A percentile compares a stretch with the other conserved stretches of the same genome.
These are phyloP conservation scores for Euphorbia celastroides DNA, from an alignment of 441 rosid genomes.

Conservation along the genomic window DNA sequence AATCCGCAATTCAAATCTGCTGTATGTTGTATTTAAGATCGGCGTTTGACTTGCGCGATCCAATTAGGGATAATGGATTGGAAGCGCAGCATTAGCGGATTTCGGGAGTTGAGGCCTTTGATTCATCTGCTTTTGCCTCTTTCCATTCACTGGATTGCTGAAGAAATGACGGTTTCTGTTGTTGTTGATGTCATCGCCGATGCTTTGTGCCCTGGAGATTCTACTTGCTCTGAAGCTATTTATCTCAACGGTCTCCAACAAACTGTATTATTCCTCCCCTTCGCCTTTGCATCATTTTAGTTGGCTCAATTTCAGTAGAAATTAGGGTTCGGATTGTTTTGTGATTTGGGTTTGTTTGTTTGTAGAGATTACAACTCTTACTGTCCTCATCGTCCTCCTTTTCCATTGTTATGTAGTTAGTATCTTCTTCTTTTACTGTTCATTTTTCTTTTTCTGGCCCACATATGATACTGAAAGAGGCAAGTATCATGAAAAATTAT, in stretches of 20 bases:
- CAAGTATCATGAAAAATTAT: too few relatives aligned
- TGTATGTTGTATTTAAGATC: too few relatives aligned
- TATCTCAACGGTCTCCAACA: conserved; percentile 52
- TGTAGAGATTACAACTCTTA: background rate
- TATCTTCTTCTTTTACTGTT: too few relatives aligned
- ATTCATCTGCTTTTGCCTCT: conserved; percentile 43
- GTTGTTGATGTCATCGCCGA: conserved; percentile 46
- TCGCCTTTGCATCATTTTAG: background rate
- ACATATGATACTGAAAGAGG: too few relatives aligned
- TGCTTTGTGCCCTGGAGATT: conserved; percentile 48
- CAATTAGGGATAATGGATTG: conserved; percentile 20
- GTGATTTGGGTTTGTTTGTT: conserved; percentile 7
- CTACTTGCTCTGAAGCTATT: conserved; percentile 47
- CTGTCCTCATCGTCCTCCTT: background rate
- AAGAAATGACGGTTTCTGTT: conserved; percentile 60
- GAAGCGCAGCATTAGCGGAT: conserved; percentile 17
- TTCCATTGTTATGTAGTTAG: background rate
- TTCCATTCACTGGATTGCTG: conserved; percentile 48
- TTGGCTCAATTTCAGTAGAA: background rate
- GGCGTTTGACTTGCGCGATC: background rate
- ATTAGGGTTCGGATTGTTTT: background rate
- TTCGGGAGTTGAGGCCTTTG: conserved; percentile 40
- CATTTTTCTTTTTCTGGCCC: too few relatives aligned
- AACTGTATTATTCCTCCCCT: conserved; percentile 26
- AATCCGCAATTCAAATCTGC: too few relatives aligned